Base-by-base conservation (phyloP, 352 stramenopile species). In the Phytophthora fragariae region DNA sequence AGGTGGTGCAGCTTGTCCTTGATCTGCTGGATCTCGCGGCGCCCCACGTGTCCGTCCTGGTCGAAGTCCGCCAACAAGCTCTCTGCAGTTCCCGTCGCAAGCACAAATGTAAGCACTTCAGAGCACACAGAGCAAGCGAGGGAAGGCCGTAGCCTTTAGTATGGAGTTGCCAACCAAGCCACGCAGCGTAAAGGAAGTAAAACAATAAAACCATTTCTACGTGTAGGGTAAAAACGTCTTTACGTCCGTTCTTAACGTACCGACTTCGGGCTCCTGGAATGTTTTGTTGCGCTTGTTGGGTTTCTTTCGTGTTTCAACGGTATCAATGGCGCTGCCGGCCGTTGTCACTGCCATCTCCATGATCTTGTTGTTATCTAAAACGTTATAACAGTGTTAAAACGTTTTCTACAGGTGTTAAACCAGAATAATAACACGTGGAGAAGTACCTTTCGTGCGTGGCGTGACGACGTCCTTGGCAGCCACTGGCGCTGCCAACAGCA, bases 1-100 rank as follows among this genome's bases (percentile, higher is more conserved):
- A 92, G 81, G 49, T 92, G 79, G 54, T 96, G 89, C 61, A 96
- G 68, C 31, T 93, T 94, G 71, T 92, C 81, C 62, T 94, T 93
- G 68, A 96, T 91, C 47, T 86, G 78, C 52, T 93, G 80, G 71
- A 96, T 92, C 74, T 96, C 89, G 24, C 73, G 83, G 55, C 74
- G 80, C 55, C 84, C 87, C n/a, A 96, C 88, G 56, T 72, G 80
- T 55, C 89, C 89, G 58, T 96, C 87, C 33, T 92, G 73, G 68
- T 96, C 85, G 62, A 94, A 93, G 52, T 96, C 89, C 9, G 88
- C 89, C 57, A 96, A 62, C 46, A 94, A 69, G 64, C 85, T 92
- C 71, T 92, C 87, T 93, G 53, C 37, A 68, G 60, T 79, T 68
- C 57, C 68, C 53, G 65, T 76, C 37, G 73, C 61, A 77, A 75